These are phyloP conservation scores for Auxenochlorella protothecoides DNA, from an alignment of 139 green algal genomes.

Conservation along the genomic window DNA sequence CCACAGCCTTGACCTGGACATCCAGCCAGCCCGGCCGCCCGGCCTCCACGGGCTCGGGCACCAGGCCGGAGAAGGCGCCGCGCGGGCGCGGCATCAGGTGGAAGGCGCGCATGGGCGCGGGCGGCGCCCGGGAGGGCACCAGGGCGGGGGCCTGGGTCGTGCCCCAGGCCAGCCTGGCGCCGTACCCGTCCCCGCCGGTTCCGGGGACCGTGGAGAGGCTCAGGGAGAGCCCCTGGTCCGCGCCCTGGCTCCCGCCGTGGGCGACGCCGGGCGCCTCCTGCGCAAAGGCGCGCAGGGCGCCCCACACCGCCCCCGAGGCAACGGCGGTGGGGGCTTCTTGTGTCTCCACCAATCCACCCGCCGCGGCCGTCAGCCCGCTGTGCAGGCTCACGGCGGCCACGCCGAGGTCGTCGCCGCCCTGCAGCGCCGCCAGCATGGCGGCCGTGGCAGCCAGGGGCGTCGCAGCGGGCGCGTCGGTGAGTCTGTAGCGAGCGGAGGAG, in stretches of 20 bases:
- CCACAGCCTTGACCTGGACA: constrained; percentile 30
- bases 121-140: not conserved
- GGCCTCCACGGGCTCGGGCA: constrained; percentile 7
- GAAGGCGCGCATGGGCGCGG: not conserved
- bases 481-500: too few species aligned
- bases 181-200: not conserved
- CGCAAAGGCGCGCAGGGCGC: constrained; percentile 24
- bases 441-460: too few species aligned
- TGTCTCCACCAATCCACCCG: too few species aligned
- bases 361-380: not conserved
- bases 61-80: constrained; percentile 42
- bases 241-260: not conserved
- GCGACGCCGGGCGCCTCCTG: constrained; percentile 7
- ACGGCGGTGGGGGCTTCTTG: too few species aligned
- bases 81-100: constrained; percentile 28
- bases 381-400: too few species aligned
- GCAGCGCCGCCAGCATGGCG: not conserved
- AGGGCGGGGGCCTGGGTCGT: not conserved
- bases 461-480: too few species aligned
- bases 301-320: constrained; percentile 1
- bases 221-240: not conserved
- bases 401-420: too few species aligned
- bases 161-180: constrained; percentile 8
- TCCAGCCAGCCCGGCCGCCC: constrained; percentile 4
- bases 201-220: too few species aligned